Conservation (phyloP, 352 stramenopile genomes). For the Thraustotheca clavata region DNA sequence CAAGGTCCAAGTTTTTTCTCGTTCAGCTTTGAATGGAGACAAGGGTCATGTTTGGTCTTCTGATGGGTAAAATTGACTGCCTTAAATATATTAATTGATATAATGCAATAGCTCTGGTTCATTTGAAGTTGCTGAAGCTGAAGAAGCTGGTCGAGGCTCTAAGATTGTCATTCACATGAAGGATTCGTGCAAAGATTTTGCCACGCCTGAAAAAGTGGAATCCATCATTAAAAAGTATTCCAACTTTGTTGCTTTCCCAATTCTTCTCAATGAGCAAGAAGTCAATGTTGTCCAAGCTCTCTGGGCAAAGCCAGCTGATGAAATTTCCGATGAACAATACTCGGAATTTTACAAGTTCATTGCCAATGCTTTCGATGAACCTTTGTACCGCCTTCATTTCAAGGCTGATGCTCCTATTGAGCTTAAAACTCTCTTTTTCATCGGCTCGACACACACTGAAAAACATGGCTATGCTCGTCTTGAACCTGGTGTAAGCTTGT, state of each 20-base stretch:
- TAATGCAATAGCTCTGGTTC: slow-evolving; percentile 43
- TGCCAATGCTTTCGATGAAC: slow-evolving; percentile 92
- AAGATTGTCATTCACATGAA: slow-evolving; percentile 98
- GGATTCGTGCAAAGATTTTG: slow-evolving; percentile 94
- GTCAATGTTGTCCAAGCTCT: slow-evolving; percentile 98
- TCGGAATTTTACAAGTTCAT: slow-evolving; percentile 97
- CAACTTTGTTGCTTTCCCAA: slow-evolving; percentile 99
- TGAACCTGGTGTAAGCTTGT: slow-evolving; percentile 96
- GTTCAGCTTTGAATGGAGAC: slow-evolving; percentile 51
- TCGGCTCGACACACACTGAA: slow-evolving; percentile 94
- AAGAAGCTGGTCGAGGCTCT: slow-evolving; percentile 83
- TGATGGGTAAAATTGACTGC: slow-evolving; percentile 32
- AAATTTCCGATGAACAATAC: slow-evolving; percentile 96
- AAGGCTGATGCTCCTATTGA: slow-evolving; percentile 97
- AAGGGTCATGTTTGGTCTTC: slow-evolving; percentile 62
- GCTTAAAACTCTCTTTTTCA: slow-evolving; percentile 97
- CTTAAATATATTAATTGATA: neutral
- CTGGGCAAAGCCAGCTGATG: slow-evolving; percentile 94
- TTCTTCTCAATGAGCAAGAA: slow-evolving; percentile 93
- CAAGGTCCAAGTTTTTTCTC: slow-evolving; percentile 90
- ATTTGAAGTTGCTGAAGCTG: slow-evolving; percentile 61
- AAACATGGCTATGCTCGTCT: slow-evolving; percentile 94
- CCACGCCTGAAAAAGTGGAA: slow-evolving; percentile 87
- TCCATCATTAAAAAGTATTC: slow-evolving; percentile 98
- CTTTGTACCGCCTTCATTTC: slow-evolving; percentile 94